Conservation (phyloP, 2,329 filamentous ascomycete genomes). For the Chalaropsis thielavioides region DNA sequence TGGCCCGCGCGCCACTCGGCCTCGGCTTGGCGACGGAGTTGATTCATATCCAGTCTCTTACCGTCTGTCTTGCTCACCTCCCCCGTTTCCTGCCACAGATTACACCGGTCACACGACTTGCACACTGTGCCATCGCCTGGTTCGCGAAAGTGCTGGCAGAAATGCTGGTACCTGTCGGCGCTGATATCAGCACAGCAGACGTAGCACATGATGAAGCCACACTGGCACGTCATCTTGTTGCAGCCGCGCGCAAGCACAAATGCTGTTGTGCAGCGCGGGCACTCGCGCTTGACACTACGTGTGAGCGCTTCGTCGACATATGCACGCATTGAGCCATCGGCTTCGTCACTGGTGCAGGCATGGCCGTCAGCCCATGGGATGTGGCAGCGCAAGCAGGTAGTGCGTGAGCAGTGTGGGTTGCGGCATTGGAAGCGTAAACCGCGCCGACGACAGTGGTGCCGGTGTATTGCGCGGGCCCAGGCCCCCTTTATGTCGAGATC, state of each 20-base stretch:
- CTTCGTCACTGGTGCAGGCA: conserved; percentile 73
- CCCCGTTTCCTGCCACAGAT: conserved; percentile 61
- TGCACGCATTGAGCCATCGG: conserved; percentile 57
- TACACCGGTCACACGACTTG: conserved; percentile 64
- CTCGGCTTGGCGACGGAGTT: not conserved
- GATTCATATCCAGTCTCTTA: conserved; percentile 20
- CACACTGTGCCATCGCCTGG: conserved; percentile 53
- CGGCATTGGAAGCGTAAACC: conserved; percentile 67
- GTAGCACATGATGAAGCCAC: conserved; percentile 97
- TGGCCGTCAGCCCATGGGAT: conserved; percentile 82
- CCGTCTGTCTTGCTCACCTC: conserved; percentile 45
- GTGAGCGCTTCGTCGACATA: conserved; percentile 84
- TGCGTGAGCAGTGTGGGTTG: conserved; percentile 49
- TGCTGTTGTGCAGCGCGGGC: conserved; percentile 75
- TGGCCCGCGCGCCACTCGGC: not conserved
- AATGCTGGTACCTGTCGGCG: conserved; percentile 75
- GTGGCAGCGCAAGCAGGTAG: conserved; percentile 68
- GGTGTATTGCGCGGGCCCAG: conserved; percentile 46
- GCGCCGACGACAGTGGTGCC: conserved; percentile 54
- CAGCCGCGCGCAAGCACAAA: conserved; percentile 91
- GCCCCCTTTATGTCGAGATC: conserved; percentile 26
- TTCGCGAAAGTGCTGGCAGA: conserved; percentile 86
- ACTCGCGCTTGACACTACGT: conserved; percentile 85
- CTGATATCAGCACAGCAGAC: conserved; percentile 69
- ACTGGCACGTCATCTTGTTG: conserved; percentile 92